Evolutionary conservation across 2,329 filamentous ascomycete species (phyloP).

Genomic region (Rhynchosporium graminicola): DNA sequence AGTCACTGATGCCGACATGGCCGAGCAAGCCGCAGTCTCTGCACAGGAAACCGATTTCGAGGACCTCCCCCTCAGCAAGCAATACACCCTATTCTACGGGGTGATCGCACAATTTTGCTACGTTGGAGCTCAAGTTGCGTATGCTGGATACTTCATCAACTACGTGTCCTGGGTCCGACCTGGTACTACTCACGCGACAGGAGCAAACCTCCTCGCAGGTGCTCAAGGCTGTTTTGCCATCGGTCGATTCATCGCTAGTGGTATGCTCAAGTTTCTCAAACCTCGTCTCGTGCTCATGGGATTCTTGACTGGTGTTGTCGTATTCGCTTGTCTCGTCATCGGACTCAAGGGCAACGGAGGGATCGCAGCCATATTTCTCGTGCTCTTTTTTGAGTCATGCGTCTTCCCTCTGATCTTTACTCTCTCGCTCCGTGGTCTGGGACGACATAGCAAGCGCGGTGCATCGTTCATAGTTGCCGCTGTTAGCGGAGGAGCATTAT

Average conservation of each 20-base stretch:
- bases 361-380: slow-evolving; percentile 64
- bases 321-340: slow-evolving; percentile 47
- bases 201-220: slow-evolving; percentile 67
- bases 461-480: slow-evolving; percentile 69
- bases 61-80: slow-evolving; percentile 40
- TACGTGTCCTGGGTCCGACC: slow-evolving; percentile 47
- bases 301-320: slow-evolving; percentile 61
- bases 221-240: slow-evolving; percentile 73
- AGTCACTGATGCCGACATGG: slow-evolving; percentile 53
- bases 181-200: slow-evolving; percentile 48
- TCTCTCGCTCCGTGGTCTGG: slow-evolving; percentile 76
- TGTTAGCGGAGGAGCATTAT: slow-evolving; percentile 35
- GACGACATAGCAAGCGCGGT: slow-evolving; percentile 75
- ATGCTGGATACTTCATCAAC: slow-evolving; percentile 63
- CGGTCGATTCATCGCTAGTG: slow-evolving; percentile 69
- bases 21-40: slow-evolving; percentile 46
- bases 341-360: slow-evolving; percentile 47
- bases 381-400: slow-evolving; percentile 76
- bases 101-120: slow-evolving; percentile 79
- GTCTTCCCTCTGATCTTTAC: slow-evolving; percentile 83
- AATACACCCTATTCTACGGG: slow-evolving; percentile 64
- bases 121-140: slow-evolving; percentile 51
- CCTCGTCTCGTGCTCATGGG: slow-evolving; percentile 69
- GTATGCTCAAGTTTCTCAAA: slow-evolving; percentile 61
- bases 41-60: slow-evolving; percentile 29